phyloP scores from a whole-genome alignment of 352 stramenopile genomes.

The Globisporangium spinosum region DNA sequence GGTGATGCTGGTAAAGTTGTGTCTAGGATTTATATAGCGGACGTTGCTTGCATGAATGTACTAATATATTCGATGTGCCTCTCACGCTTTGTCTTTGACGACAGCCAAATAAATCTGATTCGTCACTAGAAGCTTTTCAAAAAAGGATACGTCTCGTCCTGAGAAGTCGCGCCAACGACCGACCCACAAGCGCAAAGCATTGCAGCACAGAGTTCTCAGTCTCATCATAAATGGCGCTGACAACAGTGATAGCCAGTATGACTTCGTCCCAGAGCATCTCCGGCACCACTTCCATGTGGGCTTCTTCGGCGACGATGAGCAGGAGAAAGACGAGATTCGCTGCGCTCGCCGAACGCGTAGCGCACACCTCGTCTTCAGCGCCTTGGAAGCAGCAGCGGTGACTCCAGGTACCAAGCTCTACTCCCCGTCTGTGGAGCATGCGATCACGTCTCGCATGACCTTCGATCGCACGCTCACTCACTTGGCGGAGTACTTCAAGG shows the following conservation, averaged over 20 bases:
- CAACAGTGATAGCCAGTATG: slow-evolving; percentile 22
- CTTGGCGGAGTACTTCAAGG: slow-evolving; percentile 39
- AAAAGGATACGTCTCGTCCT: background rate
- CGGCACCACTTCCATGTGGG: slow-evolving; percentile 50
- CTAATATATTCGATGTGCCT: background rate
- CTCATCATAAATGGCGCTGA: background rate
- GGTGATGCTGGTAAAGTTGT: background rate
- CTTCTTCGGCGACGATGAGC: slow-evolving; percentile 15
- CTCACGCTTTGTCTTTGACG: background rate
- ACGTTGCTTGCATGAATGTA: background rate
- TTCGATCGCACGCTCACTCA: slow-evolving; percentile 35
- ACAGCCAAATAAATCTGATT: too few species aligned
- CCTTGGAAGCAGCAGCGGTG: slow-evolving; percentile 13
- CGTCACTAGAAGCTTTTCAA: too few species aligned
- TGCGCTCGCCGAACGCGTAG: slow-evolving; percentile 47
- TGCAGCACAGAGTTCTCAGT: background rate
- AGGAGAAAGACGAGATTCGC: slow-evolving; percentile 25
- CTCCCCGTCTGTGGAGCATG: slow-evolving; percentile 41
- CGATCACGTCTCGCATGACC: slow-evolving; percentile 53
- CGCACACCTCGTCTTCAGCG: slow-evolving; percentile 38
- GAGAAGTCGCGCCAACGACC: background rate
- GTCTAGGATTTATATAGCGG: background rate
- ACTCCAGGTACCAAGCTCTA: slow-evolving; percentile 32
- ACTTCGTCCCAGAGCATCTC: slow-evolving; percentile 38
- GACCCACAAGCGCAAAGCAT: background rate